phyloP scores from a whole-genome alignment of 2,329 filamentous ascomycete genomes.

The Emmonsia crescens region DNA sequence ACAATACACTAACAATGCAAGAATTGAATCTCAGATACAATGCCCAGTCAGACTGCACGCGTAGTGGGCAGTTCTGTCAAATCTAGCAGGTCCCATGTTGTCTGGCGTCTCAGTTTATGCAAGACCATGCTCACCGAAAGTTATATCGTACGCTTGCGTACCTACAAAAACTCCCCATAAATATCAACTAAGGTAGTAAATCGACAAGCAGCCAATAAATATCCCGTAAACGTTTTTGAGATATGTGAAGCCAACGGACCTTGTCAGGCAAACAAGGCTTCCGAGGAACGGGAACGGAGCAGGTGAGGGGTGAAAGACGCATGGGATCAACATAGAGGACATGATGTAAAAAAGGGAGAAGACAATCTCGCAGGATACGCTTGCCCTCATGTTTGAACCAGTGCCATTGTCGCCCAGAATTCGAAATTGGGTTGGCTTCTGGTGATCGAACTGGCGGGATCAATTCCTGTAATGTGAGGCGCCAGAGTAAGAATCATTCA shows the following conservation, averaged over 20 bases:
- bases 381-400: background rate
- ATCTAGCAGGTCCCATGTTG: background rate
- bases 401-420: background rate
- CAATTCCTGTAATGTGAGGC: background rate
- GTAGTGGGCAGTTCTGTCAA: background rate
- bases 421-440: background rate
- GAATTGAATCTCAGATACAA: background rate
- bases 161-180: background rate
- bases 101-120: background rate
- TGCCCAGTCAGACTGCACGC: background rate
- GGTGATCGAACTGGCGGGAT: background rate
- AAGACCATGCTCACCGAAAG: background rate
- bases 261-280: background rate
- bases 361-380: background rate
- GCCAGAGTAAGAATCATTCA: background rate
- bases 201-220: too few relatives aligned
- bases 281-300: background rate
- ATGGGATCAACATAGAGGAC: background rate
- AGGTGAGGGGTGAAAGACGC: background rate
- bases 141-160: too few relatives aligned
- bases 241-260: too few relatives aligned
- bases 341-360: background rate
- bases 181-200: background rate
- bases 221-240: too few relatives aligned
- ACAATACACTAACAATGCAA: background rate